Conservation (phyloP, 768 basidiomycete species). For the Tylopilus felleus region DNA sequence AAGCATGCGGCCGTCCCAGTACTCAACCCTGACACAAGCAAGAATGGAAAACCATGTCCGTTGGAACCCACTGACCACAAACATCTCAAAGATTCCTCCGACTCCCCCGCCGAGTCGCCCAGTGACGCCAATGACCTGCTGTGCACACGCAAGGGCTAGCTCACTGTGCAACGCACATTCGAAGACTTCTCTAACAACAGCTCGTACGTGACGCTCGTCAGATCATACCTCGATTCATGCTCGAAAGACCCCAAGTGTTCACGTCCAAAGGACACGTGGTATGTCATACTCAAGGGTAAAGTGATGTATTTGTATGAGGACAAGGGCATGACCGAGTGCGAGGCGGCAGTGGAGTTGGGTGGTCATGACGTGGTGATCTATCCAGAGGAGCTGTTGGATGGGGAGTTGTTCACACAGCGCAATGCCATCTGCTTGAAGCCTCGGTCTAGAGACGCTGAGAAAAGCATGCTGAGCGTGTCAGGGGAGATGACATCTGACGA, state of each 20-base stretch:
- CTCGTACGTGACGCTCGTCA: conserved; percentile 76
- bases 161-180: conserved; percentile 77
- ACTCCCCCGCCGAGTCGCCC: conserved; percentile 17
- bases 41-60: conserved; percentile 35
- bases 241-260: conserved; percentile 82
- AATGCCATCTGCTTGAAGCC: conserved; percentile 82
- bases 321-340: conserved; percentile 86
- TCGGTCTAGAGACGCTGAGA: conserved; percentile 35
- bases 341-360: conserved; percentile 83
- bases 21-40: conserved; percentile 45
- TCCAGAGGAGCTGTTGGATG: conserved; percentile 74
- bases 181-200: conserved; percentile 60
- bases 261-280: conserved; percentile 91
- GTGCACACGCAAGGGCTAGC: conserved; percentile 73
- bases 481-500: conserved; percentile 46
- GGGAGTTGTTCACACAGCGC: conserved; percentile 86
- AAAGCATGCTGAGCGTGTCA: conserved; percentile 47
- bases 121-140: conserved; percentile 53
- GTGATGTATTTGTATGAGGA: conserved; percentile 93
- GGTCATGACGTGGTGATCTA: conserved; percentile 74
- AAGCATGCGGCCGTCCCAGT: too few relatives aligned
- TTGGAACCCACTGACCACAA: conserved; percentile 21
- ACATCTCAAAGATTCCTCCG: conserved; percentile 26
- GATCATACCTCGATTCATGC: conserved; percentile 74
- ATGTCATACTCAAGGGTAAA: conserved; percentile 85